Evolutionary conservation across 805 yeast genomes (phyloP).

Genomic region (Nakazawaea populi): DNA sequence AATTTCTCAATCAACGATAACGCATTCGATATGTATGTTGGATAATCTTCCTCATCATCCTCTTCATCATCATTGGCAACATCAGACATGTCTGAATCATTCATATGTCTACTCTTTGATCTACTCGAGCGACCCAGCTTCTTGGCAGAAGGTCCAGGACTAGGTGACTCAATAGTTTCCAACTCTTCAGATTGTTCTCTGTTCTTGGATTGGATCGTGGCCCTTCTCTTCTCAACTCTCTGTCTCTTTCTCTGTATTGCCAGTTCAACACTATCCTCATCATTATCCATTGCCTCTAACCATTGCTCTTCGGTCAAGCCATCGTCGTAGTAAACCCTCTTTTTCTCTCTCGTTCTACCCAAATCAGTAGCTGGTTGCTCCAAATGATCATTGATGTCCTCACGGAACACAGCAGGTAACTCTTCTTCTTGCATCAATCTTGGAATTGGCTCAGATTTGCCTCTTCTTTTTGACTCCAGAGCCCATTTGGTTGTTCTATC

Average conservation of each 20-base stretch:
- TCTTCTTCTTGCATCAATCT: slow-evolving; percentile 67
- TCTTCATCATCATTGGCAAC: slow-evolving; percentile 16
- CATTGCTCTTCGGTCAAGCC: slow-evolving; percentile 73
- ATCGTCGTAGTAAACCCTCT: slow-evolving; percentile 56
- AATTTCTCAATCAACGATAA: slow-evolving; percentile 38
- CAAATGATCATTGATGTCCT: slow-evolving; percentile 43
- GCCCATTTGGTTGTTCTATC: slow-evolving; percentile 40
- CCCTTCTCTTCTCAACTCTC: slow-evolving; percentile 33
- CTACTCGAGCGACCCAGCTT: not conserved
- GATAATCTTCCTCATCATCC: slow-evolving; percentile 13
- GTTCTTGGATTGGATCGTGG: slow-evolving; percentile 21
- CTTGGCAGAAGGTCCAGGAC: slow-evolving; percentile 13
- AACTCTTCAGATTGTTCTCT: slow-evolving; percentile 22
- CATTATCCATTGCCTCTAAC: slow-evolving; percentile 74
- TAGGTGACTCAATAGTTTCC: slow-evolving; percentile 17
- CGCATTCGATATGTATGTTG: slow-evolving; percentile 8
- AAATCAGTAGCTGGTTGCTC: slow-evolving; percentile 35
- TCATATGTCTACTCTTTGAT: not conserved
- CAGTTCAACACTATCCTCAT: slow-evolving; percentile 56
- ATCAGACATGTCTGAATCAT: slow-evolving; percentile 1
- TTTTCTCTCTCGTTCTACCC: slow-evolving; percentile 63
- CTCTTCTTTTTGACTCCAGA: slow-evolving; percentile 21
- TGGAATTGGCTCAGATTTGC: slow-evolving; percentile 23
- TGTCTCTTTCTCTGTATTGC: slow-evolving; percentile 49
- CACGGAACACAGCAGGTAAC: slow-evolving; percentile 73